Conservation (phyloP, 306 rosid genomes). For the Cyamopsis tetragonoloba region DNA sequence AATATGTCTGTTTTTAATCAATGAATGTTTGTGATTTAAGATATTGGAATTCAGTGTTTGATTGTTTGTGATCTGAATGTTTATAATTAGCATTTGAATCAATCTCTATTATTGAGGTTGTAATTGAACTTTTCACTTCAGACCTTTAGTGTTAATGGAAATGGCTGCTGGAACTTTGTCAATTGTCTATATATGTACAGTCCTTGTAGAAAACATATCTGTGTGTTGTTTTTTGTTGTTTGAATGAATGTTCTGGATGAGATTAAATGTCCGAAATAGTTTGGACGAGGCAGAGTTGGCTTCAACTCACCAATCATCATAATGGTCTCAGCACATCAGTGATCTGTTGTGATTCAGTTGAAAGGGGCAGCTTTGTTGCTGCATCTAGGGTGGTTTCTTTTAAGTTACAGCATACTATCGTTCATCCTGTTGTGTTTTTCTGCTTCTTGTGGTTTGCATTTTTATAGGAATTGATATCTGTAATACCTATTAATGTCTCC, state of each 20-base stretch:
- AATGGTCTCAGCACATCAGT: background rate
- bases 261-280: background rate
- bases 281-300: background rate
- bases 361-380: background rate
- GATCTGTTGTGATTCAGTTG: conserved; percentile 1
- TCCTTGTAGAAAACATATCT: background rate
- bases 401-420: background rate
- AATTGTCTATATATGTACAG: background rate
- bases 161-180: background rate
- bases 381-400: conserved; percentile 1
- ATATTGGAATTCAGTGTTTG: background rate
- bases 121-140: background rate
- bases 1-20: conserved; percentile 6
- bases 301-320: background rate
- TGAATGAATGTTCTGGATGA: background rate
- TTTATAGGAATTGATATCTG: conserved; percentile 1
- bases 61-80: conserved; percentile 8
- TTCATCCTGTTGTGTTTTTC: background rate
- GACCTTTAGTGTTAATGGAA: conserved; percentile 11
- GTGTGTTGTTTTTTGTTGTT: background rate
- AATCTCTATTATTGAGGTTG: background rate
- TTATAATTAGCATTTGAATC: conserved; percentile 9
- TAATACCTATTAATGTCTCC: background rate
- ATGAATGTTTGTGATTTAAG: background rate
- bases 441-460: background rate